Evolutionary conservation across 179 eudicot genomes (phyloP).

Genomic region (Gypsophila paniculata): DNA sequence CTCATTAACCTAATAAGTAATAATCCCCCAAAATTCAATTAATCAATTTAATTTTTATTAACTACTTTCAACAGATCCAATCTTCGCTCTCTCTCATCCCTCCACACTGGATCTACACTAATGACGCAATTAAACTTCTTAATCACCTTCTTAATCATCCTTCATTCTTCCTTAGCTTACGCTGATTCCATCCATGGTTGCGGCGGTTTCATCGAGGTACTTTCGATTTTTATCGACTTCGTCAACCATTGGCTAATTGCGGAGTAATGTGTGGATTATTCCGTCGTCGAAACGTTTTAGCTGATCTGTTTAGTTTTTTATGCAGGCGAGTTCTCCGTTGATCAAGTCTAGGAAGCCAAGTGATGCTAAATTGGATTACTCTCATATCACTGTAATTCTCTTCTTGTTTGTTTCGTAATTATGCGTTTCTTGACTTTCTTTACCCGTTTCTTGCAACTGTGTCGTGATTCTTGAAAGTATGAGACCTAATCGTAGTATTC

Average conservation of each 20-base stretch:
- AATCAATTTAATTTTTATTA: not conserved
- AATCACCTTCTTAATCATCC: conserved; percentile 13
- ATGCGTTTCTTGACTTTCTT: not conserved
- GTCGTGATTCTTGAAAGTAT: not conserved
- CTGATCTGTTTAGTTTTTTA: not conserved
- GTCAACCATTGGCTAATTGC: not conserved
- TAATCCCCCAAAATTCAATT: not conserved
- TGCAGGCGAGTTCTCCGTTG: conserved; percentile 76
- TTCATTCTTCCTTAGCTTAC: conserved; percentile 21
- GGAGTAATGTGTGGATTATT: too few relatives aligned
- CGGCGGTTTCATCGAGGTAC: conserved; percentile 95
- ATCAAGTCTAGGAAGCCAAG: conserved; percentile 75
- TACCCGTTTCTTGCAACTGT: not conserved
- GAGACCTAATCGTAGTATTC: not conserved
- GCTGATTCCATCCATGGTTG: conserved; percentile 95
- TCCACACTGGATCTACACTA: conserved; percentile 3
- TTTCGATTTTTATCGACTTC: not conserved
- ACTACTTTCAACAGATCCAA: conserved; percentile 27
- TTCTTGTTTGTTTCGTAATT: not conserved
- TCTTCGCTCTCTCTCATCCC: not conserved
- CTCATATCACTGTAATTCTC: conserved; percentile 78
- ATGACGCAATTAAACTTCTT: conserved; percentile 16
- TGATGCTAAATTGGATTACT: conserved; percentile 82
- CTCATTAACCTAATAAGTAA: not conserved
- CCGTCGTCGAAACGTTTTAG: not conserved